Evolutionary conservation across 176 grass and related monocot genomes (phyloP).

Genomic region (Hyparrhenia diplandra): DNA sequence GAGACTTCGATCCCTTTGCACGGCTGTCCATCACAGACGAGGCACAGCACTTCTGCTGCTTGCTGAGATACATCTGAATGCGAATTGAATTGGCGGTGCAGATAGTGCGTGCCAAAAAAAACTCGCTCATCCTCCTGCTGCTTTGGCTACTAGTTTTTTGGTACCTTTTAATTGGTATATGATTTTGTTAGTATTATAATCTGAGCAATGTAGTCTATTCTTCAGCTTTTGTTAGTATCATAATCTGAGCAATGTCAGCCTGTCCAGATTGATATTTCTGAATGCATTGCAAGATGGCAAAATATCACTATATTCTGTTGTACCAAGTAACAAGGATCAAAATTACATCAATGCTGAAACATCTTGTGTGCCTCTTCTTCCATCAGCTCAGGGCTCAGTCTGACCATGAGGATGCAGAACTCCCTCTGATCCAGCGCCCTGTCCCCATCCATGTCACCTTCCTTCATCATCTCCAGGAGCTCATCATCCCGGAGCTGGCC

Average conservation of each 20-base stretch:
- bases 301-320: slow-evolving; percentile 18
- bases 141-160: too few species aligned
- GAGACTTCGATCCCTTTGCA: too few species aligned
- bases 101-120: too few species aligned
- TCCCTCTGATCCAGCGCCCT: slow-evolving; percentile 71
- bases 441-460: slow-evolving; percentile 78
- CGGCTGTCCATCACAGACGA: too few species aligned
- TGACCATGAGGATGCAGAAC: slow-evolving; percentile 90
- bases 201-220: too few species aligned
- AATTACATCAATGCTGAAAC: slow-evolving; percentile 31
- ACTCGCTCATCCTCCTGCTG: too few species aligned
- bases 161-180: too few species aligned
- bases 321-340: slow-evolving; percentile 8
- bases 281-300: background rate
- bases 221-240: too few species aligned
- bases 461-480: slow-evolving; percentile 62
- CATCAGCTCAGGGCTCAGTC: slow-evolving; percentile 82
- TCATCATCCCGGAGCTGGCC: slow-evolving; percentile 49
- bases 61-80: too few species aligned
- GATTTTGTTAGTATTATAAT: too few species aligned
- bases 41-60: too few species aligned
- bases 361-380: slow-evolving; percentile 23
- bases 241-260: background rate
- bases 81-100: too few species aligned
- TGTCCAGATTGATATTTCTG: background rate